phyloP scores from a whole-genome alignment of 768 basidiomycete genomes.

The Pulveroboletus sp. region DNA sequence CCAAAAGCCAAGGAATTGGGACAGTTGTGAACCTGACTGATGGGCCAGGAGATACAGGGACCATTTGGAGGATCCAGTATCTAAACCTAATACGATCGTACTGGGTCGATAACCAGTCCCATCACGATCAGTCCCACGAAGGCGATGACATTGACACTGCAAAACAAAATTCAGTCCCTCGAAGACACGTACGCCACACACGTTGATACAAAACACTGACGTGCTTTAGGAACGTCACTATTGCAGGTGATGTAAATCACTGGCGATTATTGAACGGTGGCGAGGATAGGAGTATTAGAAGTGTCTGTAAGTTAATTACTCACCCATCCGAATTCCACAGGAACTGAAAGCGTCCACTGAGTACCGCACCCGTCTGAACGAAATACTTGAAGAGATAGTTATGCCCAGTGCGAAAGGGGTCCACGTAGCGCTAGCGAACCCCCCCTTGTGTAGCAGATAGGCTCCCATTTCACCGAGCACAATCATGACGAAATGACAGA shows the following conservation, averaged over 20 bases:
- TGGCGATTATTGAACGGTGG: slow-evolving; percentile 18
- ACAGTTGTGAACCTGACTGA: slow-evolving; percentile 34
- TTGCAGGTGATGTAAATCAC: slow-evolving; percentile 60
- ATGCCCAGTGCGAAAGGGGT: slow-evolving; percentile 54
- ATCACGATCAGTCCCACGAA: slow-evolving; percentile 41
- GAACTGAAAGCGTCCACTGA: slow-evolving; percentile 31
- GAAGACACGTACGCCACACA: slow-evolving; percentile 61
- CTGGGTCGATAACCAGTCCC: slow-evolving; percentile 47
- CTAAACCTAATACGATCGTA: slow-evolving; percentile 44
- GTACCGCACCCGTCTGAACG: no score
- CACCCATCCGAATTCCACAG: slow-evolving; percentile 59
- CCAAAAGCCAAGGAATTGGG: slow-evolving; percentile 33
- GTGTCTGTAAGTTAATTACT: slow-evolving; percentile 21
- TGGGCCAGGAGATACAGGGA: slow-evolving; percentile 20
- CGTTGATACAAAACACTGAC: slow-evolving; percentile 51
- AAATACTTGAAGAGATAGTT: slow-evolving; percentile 49
- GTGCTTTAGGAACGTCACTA: slow-evolving; percentile 23
- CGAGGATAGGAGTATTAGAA: background rate
- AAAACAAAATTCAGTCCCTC: slow-evolving; percentile 55
- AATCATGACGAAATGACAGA: slow-evolving; percentile 56
- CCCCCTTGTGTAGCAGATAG: slow-evolving; percentile 58
- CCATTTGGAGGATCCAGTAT: slow-evolving; percentile 38
- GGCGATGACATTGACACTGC: slow-evolving; percentile 44
- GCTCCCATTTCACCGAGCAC: slow-evolving; percentile 39
- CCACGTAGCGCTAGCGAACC: slow-evolving; percentile 58